These are phyloP conservation scores for Colletotrichum noveboracense DNA, from an alignment of 2,329 filamentous ascomycete species.

Conservation along the genomic window DNA sequence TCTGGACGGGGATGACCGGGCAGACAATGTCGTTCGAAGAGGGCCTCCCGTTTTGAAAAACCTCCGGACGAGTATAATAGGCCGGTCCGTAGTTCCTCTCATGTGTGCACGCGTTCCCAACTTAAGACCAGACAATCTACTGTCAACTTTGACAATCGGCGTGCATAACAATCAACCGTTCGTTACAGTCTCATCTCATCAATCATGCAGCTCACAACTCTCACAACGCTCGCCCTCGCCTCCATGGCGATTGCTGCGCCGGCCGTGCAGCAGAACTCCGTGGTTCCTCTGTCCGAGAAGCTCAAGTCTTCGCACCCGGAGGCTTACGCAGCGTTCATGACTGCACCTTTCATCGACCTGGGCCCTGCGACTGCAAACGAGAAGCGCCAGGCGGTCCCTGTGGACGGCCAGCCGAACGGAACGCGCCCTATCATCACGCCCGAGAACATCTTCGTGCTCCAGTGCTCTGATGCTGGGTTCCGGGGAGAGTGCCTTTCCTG, in stretches of 20 bases:
- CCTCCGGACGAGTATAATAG: background rate
- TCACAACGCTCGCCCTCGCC: background rate
- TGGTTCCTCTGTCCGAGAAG: background rate
- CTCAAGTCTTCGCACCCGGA: background rate
- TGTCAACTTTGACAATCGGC: background rate
- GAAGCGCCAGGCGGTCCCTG: conserved; percentile 7
- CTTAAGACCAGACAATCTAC: background rate
- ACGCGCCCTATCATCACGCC: background rate
- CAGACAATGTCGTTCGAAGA: background rate
- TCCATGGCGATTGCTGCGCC: background rate
- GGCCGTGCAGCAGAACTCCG: background rate
- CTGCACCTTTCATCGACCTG: background rate
- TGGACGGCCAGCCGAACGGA: background rate
- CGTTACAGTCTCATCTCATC: background rate
- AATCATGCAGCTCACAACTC: background rate
- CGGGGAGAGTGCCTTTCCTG: background rate
- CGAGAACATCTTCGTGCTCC: background rate
- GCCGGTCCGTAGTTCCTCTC: background rate
- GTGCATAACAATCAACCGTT: background rate
- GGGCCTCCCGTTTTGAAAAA: background rate
- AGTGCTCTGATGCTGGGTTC: conserved; percentile 8
- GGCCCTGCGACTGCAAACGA: background rate
- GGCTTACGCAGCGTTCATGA: conserved; percentile 7
- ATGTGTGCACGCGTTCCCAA: background rate
- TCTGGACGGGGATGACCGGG: background rate